phyloP scores from a whole-genome alignment of 495 filamentous ascomycete species.

The Corynascus novoguineensis region DNA sequence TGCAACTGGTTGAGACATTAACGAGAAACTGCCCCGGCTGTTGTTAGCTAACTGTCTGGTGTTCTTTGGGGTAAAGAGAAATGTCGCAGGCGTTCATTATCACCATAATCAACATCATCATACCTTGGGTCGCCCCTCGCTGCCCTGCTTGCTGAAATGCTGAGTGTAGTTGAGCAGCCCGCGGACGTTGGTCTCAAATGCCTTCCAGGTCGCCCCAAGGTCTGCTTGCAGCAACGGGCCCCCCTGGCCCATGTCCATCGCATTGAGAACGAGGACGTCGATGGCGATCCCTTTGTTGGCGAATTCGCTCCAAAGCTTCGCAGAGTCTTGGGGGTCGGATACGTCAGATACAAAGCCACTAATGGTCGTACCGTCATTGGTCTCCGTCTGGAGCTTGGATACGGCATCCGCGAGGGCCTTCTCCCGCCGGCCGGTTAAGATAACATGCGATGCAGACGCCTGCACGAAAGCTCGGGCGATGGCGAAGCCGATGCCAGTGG shows the following conservation, averaged over 20 bases:
- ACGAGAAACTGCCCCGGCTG: conserved; percentile 37
- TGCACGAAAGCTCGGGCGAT: conserved; percentile 34
- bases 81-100: not conserved
- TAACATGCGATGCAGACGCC: conserved; percentile 31
- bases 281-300: conserved; percentile 25
- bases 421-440: conserved; percentile 30
- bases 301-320: conserved; percentile 33
- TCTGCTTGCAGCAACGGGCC: conserved; percentile 6
- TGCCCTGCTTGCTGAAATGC: conserved; percentile 29
- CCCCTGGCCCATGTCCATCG: conserved; percentile 12
- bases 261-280: conserved; percentile 42
- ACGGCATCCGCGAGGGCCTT: conserved; percentile 12
- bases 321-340: conserved; percentile 17
- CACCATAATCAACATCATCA: not conserved
- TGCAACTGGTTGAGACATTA: conserved; percentile 32
- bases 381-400: conserved; percentile 14
- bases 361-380: conserved; percentile 19
- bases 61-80: too few relatives aligned
- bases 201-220: conserved; percentile 27
- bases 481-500: conserved; percentile 33
- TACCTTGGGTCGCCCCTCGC: not conserved
- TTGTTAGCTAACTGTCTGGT: not conserved
- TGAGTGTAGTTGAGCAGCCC: conserved; percentile 32
- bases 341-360: conserved; percentile 25
- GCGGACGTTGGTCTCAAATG: conserved; percentile 33